Conservation (phyloP, 2,329 filamentous ascomycete genomes). For the Truncatella angustata region DNA sequence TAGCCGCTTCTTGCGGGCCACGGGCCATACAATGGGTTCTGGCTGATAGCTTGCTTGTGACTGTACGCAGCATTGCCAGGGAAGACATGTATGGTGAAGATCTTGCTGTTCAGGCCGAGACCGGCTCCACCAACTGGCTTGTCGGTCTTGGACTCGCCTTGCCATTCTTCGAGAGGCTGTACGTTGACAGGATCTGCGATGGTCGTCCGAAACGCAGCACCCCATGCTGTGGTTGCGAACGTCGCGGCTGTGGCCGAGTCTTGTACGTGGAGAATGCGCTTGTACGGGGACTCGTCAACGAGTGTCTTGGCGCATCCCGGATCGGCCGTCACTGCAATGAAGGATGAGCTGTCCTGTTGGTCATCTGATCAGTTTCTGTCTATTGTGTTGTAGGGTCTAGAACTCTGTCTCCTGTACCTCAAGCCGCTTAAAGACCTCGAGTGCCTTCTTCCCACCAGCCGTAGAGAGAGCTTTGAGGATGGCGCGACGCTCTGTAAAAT, state of each 20-base stretch:
- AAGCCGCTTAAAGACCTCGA: constrained; percentile 53
- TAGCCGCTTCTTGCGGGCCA: constrained; percentile 22
- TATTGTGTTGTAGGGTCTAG: too few species aligned
- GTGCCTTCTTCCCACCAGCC: constrained; percentile 34
- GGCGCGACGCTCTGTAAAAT: constrained; percentile 53
- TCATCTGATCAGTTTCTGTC: too few species aligned
- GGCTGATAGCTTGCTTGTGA: constrained; percentile 21
- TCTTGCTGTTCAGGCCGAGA: constrained; percentile 14
- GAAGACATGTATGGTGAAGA: constrained; percentile 28
- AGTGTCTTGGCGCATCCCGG: constrained; percentile 37
- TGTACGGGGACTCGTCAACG: constrained; percentile 45
- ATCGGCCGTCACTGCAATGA: constrained; percentile 47
- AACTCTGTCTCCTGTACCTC: too few species aligned
- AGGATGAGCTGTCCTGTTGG: constrained; percentile 48
- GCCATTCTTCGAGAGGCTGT: background rate
- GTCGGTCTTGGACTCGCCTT: background rate
- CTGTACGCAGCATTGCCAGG: constrained; percentile 24
- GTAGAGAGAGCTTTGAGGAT: constrained; percentile 51
- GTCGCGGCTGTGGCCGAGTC: constrained; percentile 7
- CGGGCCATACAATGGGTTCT: constrained; percentile 25
- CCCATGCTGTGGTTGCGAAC: constrained; percentile 22
- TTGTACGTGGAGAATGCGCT: constrained; percentile 37
- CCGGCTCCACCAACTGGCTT: background rate
- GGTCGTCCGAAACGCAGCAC: constrained; percentile 18
- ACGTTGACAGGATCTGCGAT: constrained; percentile 25